Percentiles rank a stretch among this genome's conserved stretches.
These are phyloP conservation scores for Fusarium poae DNA, from an alignment of 2,329 filamentous ascomycete genomes.

Conservation along the genomic window DNA sequence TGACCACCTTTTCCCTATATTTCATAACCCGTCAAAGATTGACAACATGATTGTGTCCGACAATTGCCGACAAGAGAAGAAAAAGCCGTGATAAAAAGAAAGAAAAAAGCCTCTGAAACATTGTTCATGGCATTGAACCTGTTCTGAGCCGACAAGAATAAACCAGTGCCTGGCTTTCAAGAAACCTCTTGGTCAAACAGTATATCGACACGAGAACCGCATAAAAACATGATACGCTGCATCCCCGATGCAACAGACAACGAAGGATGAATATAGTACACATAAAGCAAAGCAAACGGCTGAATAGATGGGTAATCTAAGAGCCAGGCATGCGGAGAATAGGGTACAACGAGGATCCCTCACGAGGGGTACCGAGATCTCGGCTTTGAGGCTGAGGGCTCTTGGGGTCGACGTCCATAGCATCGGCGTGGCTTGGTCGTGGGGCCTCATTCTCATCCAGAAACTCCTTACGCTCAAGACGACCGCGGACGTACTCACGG, in stretches of 20 bases:
- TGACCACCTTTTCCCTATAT: conserved; percentile 30
- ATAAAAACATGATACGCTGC: conserved; percentile 6
- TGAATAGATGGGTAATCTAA: conserved; percentile 33
- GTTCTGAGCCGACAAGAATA: conserved; percentile 11
- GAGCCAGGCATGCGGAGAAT: conserved; percentile 57
- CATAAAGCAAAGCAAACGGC: conserved; percentile 38
- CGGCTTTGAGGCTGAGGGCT: conserved; percentile 48
- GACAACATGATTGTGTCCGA: conserved; percentile 8
- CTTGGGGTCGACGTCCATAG: conserved; percentile 56
- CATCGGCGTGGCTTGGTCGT: conserved; percentile 46
- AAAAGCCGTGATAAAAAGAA: conserved; percentile 8
- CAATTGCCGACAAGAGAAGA: conserved; percentile 13
- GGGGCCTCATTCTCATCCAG: conserved; percentile 49
- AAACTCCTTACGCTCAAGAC: conserved; percentile 70
- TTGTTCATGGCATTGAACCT: conserved; percentile 8
- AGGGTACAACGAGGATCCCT: conserved; percentile 57
- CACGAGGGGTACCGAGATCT: conserved; percentile 46
- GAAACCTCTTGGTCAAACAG: conserved; percentile 12
- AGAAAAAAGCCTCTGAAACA: conserved; percentile 2
- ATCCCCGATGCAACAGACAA: conserved; percentile 10
- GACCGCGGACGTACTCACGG: conserved; percentile 68
- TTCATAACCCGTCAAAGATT: conserved; percentile 34
- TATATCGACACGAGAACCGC: conserved; percentile 9
- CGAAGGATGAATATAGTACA: conserved; percentile 41
- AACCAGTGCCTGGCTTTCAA: conserved; percentile 8